Evolutionary conservation across 306 rosid species (phyloP).

Genomic region (Malus orientalis): DNA sequence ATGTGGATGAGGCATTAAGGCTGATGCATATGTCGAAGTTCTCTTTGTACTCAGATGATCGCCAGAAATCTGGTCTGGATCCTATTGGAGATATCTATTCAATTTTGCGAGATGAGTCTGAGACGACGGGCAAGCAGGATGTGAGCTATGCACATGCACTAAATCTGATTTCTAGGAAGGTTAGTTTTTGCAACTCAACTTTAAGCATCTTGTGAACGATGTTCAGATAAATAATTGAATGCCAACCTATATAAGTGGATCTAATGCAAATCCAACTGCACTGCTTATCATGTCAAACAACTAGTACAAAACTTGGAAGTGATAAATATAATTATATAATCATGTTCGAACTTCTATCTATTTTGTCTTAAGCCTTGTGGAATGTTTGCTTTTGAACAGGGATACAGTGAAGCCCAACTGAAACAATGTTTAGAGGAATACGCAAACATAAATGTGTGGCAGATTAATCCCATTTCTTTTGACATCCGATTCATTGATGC

Average conservation of each 20-base stretch:
- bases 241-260: neutral
- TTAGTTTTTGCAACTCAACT: conserved; percentile 13
- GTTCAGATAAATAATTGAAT: neutral
- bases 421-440: conserved; percentile 96
- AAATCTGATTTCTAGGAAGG: conserved; percentile 98
- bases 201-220: neutral
- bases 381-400: conserved; percentile 45
- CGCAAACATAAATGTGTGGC: conserved; percentile 97
- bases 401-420: conserved; percentile 92
- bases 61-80: conserved; percentile 89
- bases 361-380: neutral
- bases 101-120: conserved; percentile 89
- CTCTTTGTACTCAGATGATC: conserved; percentile 91
- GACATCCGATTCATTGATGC: conserved; percentile 91
- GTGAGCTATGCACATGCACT: conserved; percentile 85
- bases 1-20: conserved; percentile 91
- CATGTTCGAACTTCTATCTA: neutral
- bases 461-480: conserved; percentile 85
- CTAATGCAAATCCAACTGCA: neutral
- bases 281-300: neutral
- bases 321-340: neutral
- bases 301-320: neutral
- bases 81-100: conserved; percentile 94
- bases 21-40: conserved; percentile 99
- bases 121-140: conserved; percentile 58